Percentiles rank a stretch among this genome's conserved stretches.
These are phyloP conservation scores for Quercus mongolica DNA, from an alignment of 306 rosid species.

Conservation along the genomic window DNA sequence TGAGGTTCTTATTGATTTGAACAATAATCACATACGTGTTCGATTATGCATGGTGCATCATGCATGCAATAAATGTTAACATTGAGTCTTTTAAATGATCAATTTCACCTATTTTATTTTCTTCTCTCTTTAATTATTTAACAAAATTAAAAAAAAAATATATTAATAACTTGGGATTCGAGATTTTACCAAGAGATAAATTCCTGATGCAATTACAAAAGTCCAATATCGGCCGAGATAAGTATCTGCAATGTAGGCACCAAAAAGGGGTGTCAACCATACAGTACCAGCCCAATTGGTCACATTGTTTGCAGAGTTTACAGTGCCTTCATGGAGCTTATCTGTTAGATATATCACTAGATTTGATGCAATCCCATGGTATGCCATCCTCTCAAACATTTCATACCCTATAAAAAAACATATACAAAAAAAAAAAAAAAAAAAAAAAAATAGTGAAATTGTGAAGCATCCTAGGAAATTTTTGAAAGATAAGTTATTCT, in stretches of 20 bases:
- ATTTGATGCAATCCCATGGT: slow-evolving; percentile 63
- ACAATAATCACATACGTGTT: neutral
- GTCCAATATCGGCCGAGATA: slow-evolving; percentile 68
- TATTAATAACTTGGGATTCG: neutral
- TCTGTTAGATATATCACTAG: slow-evolving; percentile 56
- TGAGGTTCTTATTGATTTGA: neutral
- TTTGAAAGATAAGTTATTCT: neutral
- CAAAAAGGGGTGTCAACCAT: slow-evolving; percentile 60
- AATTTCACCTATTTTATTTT: too few species aligned
- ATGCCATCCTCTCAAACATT: slow-evolving; percentile 89
- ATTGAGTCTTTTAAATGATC: neutral
- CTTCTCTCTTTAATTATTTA: neutral
- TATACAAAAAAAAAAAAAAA: neutral
- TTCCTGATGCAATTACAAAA: slow-evolving; percentile 50
- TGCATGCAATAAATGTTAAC: neutral
- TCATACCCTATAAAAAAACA: slow-evolving; percentile 42
- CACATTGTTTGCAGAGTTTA: slow-evolving; percentile 56
- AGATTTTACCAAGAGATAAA: slow-evolving; percentile 48
- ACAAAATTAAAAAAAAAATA: neutral
- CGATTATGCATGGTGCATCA: too few species aligned
- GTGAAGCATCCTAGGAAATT: neutral
- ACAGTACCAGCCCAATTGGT: slow-evolving; percentile 70
- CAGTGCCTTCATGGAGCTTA: slow-evolving; percentile 77
- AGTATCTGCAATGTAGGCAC: slow-evolving; percentile 71
- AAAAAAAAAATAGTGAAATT: neutral